Conservation (phyloP, 2,329 filamentous ascomycete species). For the Colletotrichum sp. region DNA sequence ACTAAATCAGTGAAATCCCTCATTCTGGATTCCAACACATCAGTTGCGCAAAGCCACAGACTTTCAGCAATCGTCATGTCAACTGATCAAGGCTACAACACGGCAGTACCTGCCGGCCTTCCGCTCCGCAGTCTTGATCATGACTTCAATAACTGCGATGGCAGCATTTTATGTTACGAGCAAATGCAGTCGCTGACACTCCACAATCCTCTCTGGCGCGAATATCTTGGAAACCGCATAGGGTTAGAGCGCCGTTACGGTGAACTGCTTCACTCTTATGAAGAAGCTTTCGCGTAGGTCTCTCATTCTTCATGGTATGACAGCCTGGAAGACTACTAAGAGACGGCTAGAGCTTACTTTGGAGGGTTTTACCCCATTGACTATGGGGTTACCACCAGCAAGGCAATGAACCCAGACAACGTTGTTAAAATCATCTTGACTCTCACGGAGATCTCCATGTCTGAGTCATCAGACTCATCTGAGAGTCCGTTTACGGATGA, state of each 20-base stretch:
- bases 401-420: conserved; percentile 23
- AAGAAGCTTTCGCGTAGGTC: conserved; percentile 19
- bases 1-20: accelerated
- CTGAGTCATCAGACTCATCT: conserved; percentile 22
- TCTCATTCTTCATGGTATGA: accelerated
- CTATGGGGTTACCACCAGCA: conserved; percentile 21
- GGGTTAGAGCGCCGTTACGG: conserved; percentile 26
- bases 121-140: conserved; percentile 22
- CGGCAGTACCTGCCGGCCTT: background rate
- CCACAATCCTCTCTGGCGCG: conserved; percentile 24
- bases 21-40: background rate
- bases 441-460: conserved; percentile 16
- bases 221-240: conserved; percentile 25
- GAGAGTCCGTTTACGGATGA: conserved; percentile 19
- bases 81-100: background rate
- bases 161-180: conserved; percentile 25
- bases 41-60: background rate
- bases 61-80: background rate
- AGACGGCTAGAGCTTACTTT: conserved; percentile 18
- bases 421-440: conserved; percentile 26
- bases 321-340: background rate
- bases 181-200: conserved; percentile 23
- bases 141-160: conserved; percentile 28
- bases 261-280: conserved; percentile 24
- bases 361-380: conserved; percentile 26